phyloP scores from a whole-genome alignment of 2,329 filamentous ascomycete species.

The Colletotrichum sp. region DNA sequence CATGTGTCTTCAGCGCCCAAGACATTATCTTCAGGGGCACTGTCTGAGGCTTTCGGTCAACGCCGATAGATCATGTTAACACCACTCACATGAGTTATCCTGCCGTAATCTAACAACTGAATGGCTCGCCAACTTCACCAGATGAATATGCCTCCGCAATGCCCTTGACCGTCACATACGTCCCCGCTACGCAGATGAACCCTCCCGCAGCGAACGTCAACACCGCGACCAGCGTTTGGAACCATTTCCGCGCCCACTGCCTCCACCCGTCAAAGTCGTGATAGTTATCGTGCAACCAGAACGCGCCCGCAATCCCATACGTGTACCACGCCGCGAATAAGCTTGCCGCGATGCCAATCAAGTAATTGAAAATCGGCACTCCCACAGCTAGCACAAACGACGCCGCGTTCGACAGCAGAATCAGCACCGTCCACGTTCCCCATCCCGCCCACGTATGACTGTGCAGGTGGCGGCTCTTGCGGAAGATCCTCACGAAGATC shows the following conservation, averaged over 20 bases:
- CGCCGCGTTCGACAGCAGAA: constrained; percentile 49
- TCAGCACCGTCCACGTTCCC: constrained; percentile 50
- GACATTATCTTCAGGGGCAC: neutral
- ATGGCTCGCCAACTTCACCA: neutral
- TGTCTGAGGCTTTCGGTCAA: neutral
- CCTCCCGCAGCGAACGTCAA: constrained; percentile 49
- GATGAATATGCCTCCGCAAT: constrained; percentile 26
- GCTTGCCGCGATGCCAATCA: constrained; percentile 54
- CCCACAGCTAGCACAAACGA: constrained; percentile 49
- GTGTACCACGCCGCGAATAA: constrained; percentile 61
- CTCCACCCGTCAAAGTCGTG: constrained; percentile 43
- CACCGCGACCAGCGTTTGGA: constrained; percentile 42
- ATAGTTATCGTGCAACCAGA: constrained; percentile 57
- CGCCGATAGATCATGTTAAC: neutral
- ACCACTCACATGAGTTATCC: neutral
- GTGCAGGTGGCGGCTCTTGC: constrained; percentile 49
- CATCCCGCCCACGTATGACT: constrained; percentile 51
- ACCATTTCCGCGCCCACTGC: constrained; percentile 41
- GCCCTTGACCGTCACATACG: constrained; percentile 52
- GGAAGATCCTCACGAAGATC: constrained; percentile 54
- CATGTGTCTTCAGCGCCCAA: neutral
- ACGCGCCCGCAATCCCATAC: constrained; percentile 56
- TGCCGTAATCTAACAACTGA: neutral
- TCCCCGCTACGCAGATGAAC: constrained; percentile 53
- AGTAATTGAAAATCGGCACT: constrained; percentile 59